Evolutionary conservation across 352 stramenopile species (phyloP).

Genomic region (Peronospora belbahrii): DNA sequence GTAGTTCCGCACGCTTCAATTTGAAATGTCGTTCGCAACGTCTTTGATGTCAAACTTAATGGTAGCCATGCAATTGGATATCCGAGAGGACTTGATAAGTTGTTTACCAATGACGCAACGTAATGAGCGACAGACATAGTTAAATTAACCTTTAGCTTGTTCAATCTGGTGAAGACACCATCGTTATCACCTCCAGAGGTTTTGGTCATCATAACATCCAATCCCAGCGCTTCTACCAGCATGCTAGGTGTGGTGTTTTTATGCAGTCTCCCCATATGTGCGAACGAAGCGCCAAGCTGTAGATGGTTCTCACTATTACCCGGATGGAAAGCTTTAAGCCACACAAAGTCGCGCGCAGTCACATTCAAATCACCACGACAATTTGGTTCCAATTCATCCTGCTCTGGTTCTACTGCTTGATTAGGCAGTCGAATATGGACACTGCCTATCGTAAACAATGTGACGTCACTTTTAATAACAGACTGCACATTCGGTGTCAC

Average conservation of each 20-base stretch:
- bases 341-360: conserved; percentile 19
- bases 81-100: conserved; percentile 13
- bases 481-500: not conserved
- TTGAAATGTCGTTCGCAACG: conserved; percentile 13
- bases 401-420: not conserved
- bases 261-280: conserved; percentile 2
- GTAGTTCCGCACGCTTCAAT: conserved; percentile 23
- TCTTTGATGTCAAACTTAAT: not conserved
- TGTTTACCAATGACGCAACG: conserved; percentile 6
- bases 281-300: conserved; percentile 16
- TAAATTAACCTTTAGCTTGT: conserved; percentile 17
- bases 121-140: conserved; percentile 5
- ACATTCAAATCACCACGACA: conserved; percentile 10
- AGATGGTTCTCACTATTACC: conserved; percentile 6
- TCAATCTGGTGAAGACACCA: conserved; percentile 9
- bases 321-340: conserved; percentile 7
- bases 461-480: conserved; percentile 16
- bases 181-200: conserved; percentile 17
- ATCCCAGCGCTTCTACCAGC: conserved; percentile 18
- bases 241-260: not conserved
- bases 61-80: conserved; percentile 14
- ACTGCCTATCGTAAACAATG: conserved; percentile 30
- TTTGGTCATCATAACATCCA: conserved; percentile 20
- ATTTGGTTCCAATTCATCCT: not conserved
- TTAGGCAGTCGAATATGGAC: conserved; percentile 18